Conservation (phyloP, 139 green algal genomes). For the Chlamydomonas applanata region DNA sequence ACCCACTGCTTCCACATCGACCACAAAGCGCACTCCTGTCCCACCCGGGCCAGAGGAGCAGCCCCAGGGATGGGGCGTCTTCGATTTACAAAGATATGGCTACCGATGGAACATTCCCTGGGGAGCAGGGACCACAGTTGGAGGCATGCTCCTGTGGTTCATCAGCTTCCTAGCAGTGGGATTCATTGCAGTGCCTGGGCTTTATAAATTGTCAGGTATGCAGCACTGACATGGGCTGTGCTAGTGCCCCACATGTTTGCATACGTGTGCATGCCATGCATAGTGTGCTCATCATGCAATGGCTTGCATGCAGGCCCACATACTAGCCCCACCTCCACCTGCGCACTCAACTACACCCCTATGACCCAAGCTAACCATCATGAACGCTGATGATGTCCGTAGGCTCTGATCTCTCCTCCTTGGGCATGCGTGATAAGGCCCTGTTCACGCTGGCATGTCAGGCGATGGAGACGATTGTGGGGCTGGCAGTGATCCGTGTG, state of each 20-base stretch:
- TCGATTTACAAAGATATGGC: slow-evolving; percentile 51
- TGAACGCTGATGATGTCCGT: too few relatives aligned
- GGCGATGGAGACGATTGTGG: slow-evolving; percentile 56
- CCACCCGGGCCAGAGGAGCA: neutral
- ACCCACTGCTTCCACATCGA: too few relatives aligned
- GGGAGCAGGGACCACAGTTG: slow-evolving; percentile 43
- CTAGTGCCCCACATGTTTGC: too few relatives aligned
- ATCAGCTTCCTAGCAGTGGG: slow-evolving; percentile 65
- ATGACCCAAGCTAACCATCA: too few relatives aligned
- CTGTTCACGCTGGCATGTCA: slow-evolving; percentile 36
- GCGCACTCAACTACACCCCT: too few relatives aligned
- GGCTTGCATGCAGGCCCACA: too few relatives aligned
- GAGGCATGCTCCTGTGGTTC: slow-evolving; percentile 70
- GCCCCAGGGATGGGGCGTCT: slow-evolving; percentile 37
- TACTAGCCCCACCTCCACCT: too few relatives aligned
- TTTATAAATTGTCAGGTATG: slow-evolving; percentile 33
- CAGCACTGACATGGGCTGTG: too few relatives aligned
- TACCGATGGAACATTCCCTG: slow-evolving; percentile 72
- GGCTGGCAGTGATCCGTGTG: slow-evolving; percentile 48
- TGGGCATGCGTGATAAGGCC: neutral
- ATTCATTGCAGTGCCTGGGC: slow-evolving; percentile 61
- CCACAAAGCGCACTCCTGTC: too few relatives aligned
- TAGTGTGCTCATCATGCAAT: too few relatives aligned
- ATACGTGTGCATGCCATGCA: too few relatives aligned
- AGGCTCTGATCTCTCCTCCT: neutral